A percentile compares a stretch with the other conserved stretches of the same genome.
Conservation (phyloP, 495 filamentous ascomycete species). For the Aspergillus campestris region DNA sequence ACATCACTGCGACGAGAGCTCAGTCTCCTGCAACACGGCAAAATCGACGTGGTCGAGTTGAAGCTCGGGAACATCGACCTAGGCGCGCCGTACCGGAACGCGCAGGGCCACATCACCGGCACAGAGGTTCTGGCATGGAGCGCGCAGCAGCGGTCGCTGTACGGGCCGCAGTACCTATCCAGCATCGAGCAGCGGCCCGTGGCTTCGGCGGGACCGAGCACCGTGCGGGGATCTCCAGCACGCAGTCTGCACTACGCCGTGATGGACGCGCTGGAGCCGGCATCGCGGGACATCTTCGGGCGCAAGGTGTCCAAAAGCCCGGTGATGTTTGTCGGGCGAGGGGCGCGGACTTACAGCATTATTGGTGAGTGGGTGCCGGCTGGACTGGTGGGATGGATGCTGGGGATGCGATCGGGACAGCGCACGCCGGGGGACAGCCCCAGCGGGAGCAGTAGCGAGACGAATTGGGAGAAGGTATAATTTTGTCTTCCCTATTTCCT, state of each 20-base stretch:
- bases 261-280: slow-evolving; percentile 68
- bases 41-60: slow-evolving; percentile 70
- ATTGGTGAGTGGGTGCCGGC: slow-evolving; percentile 78
- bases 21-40: slow-evolving; percentile 32
- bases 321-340: slow-evolving; percentile 69
- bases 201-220: slow-evolving; percentile 34
- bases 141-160: slow-evolving; percentile 37
- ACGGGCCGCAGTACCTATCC: slow-evolving; percentile 34
- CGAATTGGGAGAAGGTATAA: slow-evolving; percentile 31
- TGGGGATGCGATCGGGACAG: slow-evolving; percentile 54
- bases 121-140: slow-evolving; percentile 63
- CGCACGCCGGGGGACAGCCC: slow-evolving; percentile 8
- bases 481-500: no score
- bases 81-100: slow-evolving; percentile 33
- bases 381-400: slow-evolving; percentile 78
- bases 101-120: slow-evolving; percentile 35
- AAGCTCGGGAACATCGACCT: slow-evolving; percentile 82
- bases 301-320: slow-evolving; percentile 29
- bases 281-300: slow-evolving; percentile 30
- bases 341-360: slow-evolving; percentile 72
- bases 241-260: slow-evolving; percentile 75
- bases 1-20: slow-evolving; percentile 69
- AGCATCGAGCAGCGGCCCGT: slow-evolving; percentile 38
- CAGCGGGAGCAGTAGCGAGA: slow-evolving; percentile 32
- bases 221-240: slow-evolving; percentile 54